These are phyloP conservation scores for Trichoderma reesei DNA, from an alignment of 495 filamentous ascomycete genomes.

Conservation along the genomic window DNA sequence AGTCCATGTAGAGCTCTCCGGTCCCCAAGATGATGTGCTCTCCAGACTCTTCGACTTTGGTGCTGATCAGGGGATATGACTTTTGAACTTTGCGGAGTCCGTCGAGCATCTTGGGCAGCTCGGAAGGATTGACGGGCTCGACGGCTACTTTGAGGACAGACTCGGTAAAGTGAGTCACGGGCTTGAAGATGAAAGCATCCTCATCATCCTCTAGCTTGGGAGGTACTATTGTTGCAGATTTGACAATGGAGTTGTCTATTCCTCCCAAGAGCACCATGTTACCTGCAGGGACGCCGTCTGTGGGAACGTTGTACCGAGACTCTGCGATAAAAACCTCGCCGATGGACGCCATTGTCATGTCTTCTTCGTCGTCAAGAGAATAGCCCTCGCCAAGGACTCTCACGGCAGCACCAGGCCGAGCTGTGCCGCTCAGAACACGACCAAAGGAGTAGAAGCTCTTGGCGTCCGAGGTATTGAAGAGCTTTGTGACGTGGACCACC, in stretches of 20 bases:
- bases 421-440: constrained; percentile 88
- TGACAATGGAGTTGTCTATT: constrained; percentile 96
- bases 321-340: constrained; percentile 88
- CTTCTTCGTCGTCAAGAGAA: constrained; percentile 94
- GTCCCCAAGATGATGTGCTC: constrained; percentile 94
- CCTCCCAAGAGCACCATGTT: constrained; percentile 86
- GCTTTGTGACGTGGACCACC: constrained; percentile 82
- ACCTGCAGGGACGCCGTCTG: constrained; percentile 87
- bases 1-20: constrained; percentile 98
- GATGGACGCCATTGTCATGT: constrained; percentile 88
- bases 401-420: constrained; percentile 68
- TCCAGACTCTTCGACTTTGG: constrained; percentile 97
- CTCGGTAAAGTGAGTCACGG: constrained; percentile 89
- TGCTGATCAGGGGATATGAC: constrained; percentile 87
- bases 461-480: constrained; percentile 83
- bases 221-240: constrained; percentile 90
- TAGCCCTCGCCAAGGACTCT: constrained; percentile 93
- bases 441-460: constrained; percentile 82
- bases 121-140: constrained; percentile 95
- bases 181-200: constrained; percentile 89
- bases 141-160: constrained; percentile 97
- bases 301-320: constrained; percentile 83
- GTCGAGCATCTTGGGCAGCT: constrained; percentile 98
- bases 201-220: constrained; percentile 72
- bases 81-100: constrained; percentile 95